Evolutionary conservation across 192 early-diverging fungal species (phyloP).

Genomic region (Dispira parvispora): DNA sequence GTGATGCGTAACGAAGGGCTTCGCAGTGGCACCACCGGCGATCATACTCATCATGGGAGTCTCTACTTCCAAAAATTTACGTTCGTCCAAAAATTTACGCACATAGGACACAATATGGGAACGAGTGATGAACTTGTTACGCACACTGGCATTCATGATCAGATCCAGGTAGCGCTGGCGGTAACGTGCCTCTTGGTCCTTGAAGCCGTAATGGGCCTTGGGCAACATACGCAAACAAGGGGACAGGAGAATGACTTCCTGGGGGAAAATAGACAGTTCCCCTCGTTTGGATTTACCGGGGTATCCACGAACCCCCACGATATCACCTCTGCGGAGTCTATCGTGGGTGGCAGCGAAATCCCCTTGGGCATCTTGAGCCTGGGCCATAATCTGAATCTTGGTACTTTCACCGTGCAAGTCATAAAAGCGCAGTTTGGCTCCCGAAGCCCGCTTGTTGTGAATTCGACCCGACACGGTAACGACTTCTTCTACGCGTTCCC

Average conservation of each 20-base stretch:
- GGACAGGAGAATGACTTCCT: conserved; percentile 68
- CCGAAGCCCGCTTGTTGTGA: conserved; percentile 85
- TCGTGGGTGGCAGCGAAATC: conserved; percentile 68
- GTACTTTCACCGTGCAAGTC: conserved; percentile 85
- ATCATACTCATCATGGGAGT: conserved; percentile 99
- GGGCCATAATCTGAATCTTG: conserved; percentile 91
- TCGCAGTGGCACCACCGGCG: conserved; percentile 95
- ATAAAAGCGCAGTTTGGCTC: conserved; percentile 88
- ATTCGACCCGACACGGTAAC: conserved; percentile 82
- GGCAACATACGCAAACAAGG: conserved; percentile 95
- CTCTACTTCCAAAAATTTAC: conserved; percentile 96
- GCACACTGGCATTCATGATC: conserved; percentile 94
- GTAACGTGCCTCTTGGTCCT: conserved; percentile 93
- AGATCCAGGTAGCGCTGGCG: conserved; percentile 96
- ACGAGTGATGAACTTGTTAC: conserved; percentile 86
- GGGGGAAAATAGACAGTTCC: conserved; percentile 90
- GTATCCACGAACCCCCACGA: conserved; percentile 82
- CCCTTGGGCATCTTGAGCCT: conserved; percentile 40
- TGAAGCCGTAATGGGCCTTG: conserved; percentile 87
- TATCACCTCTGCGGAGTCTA: conserved; percentile 80
- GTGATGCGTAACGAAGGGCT: conserved; percentile 98
- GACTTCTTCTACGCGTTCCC: conserved; percentile 42
- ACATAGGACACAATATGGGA: conserved; percentile 93
- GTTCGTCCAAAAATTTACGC: conserved; percentile 84
- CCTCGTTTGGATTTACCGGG: conserved; percentile 88